Conservation (phyloP, 768 basidiomycete genomes). For the Pluteus cervinus region DNA sequence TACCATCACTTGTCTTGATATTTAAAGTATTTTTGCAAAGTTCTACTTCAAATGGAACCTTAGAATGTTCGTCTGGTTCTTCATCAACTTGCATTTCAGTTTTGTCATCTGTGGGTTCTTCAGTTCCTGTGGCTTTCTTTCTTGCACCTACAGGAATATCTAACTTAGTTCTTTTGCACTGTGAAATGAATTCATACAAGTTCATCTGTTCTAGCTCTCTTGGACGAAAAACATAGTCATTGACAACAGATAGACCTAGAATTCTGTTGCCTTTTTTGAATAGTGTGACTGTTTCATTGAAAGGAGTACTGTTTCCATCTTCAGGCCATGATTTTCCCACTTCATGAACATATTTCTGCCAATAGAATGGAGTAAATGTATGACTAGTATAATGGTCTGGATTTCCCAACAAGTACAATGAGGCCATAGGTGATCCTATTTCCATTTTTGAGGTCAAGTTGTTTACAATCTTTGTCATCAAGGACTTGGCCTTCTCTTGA, state of each 20-base stretch:
- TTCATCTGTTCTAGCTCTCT: slow-evolving; percentile 11
- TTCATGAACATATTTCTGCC: slow-evolving; percentile 25
- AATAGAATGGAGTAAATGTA: slow-evolving; percentile 21
- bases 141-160: slow-evolving; percentile 6
- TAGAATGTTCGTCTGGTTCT: neutral
- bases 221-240: slow-evolving; percentile 18
- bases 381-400: slow-evolving; percentile 27
- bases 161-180: slow-evolving; percentile 10
- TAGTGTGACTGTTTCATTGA: slow-evolving; percentile 14
- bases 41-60: too few species aligned
- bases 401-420: slow-evolving; percentile 20
- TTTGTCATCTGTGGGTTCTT: slow-evolving; percentile 5
- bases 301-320: slow-evolving; percentile 4
- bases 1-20: too few species aligned
- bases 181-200: slow-evolving; percentile 23
- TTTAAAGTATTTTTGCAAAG: too few species aligned
- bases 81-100: slow-evolving; percentile 1
- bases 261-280: slow-evolving; percentile 11
- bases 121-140: slow-evolving; percentile 2
- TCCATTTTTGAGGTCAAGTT: slow-evolving; percentile 20
- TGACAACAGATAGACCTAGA: slow-evolving; percentile 14
- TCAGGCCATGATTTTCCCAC: slow-evolving; percentile 11
- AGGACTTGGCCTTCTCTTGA: slow-evolving; percentile 17
- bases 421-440: slow-evolving; percentile 26
- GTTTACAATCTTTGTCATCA: slow-evolving; percentile 33